These are phyloP conservation scores for Myriosclerotinia curreyana DNA, from an alignment of 2,329 filamentous ascomycete species.

Conservation along the genomic window DNA sequence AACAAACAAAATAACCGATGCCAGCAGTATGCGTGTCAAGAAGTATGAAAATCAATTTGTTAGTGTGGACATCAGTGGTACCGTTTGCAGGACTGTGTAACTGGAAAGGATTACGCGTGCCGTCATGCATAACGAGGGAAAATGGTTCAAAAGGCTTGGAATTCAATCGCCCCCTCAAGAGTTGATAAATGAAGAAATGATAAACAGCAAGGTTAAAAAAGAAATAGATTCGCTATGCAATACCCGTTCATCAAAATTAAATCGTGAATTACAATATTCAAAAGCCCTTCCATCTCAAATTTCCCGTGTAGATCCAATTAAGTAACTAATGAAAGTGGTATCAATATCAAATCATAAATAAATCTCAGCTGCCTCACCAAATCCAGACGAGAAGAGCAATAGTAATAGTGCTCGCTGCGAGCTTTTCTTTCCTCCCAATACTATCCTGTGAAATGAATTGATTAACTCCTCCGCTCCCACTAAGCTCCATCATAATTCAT, in stretches of 20 bases:
- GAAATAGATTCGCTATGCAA: not conserved
- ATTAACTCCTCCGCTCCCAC: not conserved
- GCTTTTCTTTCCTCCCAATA: not conserved
- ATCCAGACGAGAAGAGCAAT: not conserved
- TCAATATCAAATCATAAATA: conserved; percentile 5
- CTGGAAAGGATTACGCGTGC: too few relatives aligned
- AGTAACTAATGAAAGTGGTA: conserved; percentile 12
- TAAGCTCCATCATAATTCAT: not conserved
- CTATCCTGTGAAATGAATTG: not conserved
- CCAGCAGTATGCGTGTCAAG: not conserved
- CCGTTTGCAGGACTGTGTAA: too few relatives aligned
- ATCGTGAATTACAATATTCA: not conserved
- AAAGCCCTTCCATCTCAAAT: not conserved
- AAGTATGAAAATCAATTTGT: not conserved
- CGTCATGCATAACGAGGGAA: rapidly evolving
- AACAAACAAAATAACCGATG: not conserved
- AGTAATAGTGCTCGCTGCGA: not conserved
- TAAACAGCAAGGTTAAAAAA: not conserved
- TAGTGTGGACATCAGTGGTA: not conserved
- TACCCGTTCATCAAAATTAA: too few relatives aligned
- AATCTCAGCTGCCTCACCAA: not conserved
- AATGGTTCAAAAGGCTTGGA: too few relatives aligned
- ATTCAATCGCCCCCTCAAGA: not conserved
- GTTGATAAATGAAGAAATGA: not conserved
- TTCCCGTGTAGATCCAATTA: conserved; percentile 1